Percentiles rank a stretch among this genome's conserved stretches.
These are phyloP conservation scores for Aspergillus pseudoterreus DNA, from an alignment of 2,329 filamentous ascomycete species.

Conservation along the genomic window DNA sequence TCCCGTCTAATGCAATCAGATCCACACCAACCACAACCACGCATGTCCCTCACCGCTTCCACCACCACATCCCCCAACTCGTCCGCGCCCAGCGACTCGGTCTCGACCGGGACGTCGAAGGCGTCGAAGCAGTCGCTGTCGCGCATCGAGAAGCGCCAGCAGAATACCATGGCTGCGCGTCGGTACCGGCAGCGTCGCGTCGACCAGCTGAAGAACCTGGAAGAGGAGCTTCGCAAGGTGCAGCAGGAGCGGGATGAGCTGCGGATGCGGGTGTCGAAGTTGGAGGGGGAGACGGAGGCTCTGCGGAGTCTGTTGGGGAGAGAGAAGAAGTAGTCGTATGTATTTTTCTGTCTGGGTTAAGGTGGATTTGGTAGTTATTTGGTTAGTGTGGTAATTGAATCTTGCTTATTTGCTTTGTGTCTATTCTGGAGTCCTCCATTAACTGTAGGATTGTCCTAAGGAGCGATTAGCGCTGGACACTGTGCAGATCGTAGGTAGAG, in stretches of 20 bases:
- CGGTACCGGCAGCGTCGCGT: conserved; percentile 8
- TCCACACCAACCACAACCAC: background rate
- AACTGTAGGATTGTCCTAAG: background rate
- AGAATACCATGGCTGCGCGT: conserved; percentile 7
- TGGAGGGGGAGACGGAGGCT: conserved; percentile 12
- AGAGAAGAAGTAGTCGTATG: conserved; percentile 2
- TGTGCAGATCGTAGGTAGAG: background rate
- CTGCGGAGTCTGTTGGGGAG: conserved; percentile 1
- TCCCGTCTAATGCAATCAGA: background rate
- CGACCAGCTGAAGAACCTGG: conserved; percentile 8
- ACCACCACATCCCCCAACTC: conserved; percentile 3
- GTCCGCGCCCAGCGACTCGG: conserved; percentile 4
- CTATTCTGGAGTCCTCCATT: no score
- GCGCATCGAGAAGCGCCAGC: conserved; percentile 8
- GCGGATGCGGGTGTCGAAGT: conserved; percentile 10
- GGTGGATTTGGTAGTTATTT: background rate
- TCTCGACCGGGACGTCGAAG: background rate
- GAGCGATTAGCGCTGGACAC: background rate
- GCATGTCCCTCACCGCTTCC: background rate
- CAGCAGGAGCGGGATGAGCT: conserved; percentile 8
- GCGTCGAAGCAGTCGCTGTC: conserved; percentile 1
- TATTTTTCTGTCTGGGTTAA: background rate
- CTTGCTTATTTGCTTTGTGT: background rate
- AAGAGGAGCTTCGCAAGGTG: conserved; percentile 9
- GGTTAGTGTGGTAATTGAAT: background rate